These are phyloP conservation scores for Cryptococcus jaspeensis DNA, from an alignment of 1,284 basidiomycete genomes.

Conservation along the genomic window DNA sequence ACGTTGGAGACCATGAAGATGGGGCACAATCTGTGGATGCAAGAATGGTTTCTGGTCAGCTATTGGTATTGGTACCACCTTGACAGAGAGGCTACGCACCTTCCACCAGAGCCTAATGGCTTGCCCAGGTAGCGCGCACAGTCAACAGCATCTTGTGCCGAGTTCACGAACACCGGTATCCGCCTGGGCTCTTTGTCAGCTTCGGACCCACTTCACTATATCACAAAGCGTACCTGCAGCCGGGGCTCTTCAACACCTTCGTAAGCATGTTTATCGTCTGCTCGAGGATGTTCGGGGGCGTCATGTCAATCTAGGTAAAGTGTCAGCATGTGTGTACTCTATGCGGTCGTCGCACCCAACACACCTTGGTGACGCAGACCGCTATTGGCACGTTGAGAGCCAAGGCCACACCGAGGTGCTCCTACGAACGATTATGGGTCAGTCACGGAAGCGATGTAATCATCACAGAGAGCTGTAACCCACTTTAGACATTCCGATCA, in stretches of 20 bases:
- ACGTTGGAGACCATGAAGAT: slow-evolving; percentile 95
- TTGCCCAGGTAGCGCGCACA: slow-evolving; percentile 60
- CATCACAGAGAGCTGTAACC: neutral
- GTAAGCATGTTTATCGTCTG: slow-evolving; percentile 89
- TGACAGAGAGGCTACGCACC: slow-evolving; percentile 8
- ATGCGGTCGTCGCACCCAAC: slow-evolving; percentile 2
- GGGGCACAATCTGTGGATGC: slow-evolving; percentile 69
- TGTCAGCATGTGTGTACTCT: neutral
- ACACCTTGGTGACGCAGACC: slow-evolving; percentile 89
- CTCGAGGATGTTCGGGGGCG: slow-evolving; percentile 81
- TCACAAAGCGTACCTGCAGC: slow-evolving; percentile 66
- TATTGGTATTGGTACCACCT: neutral
- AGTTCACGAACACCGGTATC: slow-evolving; percentile 53
- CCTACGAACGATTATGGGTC: slow-evolving; percentile 39
- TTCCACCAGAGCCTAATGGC: slow-evolving; percentile 55
- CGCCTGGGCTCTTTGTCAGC: slow-evolving; percentile 13
- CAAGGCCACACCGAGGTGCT: slow-evolving; percentile 90
- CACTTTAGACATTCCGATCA: slow-evolving; percentile 94
- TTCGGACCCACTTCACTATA: neutral
- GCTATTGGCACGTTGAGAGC: slow-evolving; percentile 91
- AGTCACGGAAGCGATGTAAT: neutral
- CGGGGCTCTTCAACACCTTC: slow-evolving; percentile 90
- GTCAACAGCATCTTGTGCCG: slow-evolving; percentile 69
- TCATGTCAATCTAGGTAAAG: slow-evolving; percentile 83
- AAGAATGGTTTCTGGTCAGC: neutral